Evolutionary conservation across 73 alveolate genomes (phyloP).

Genomic region (Stentor coeruleus): DNA sequence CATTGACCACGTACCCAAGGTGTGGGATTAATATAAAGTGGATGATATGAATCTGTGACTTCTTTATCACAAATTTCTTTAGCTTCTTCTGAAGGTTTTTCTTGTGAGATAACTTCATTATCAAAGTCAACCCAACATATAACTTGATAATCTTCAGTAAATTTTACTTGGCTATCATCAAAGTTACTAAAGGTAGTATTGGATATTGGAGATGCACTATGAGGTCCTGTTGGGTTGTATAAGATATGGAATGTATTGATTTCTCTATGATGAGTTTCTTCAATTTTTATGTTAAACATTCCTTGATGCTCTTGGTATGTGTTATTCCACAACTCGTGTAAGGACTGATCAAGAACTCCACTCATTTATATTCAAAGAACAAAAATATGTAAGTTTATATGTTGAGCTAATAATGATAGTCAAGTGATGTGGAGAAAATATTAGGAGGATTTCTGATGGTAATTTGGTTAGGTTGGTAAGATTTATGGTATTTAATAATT

Average conservation of each 20-base stretch:
- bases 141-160: no score
- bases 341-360: neutral
- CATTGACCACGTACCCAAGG: conserved; percentile 51
- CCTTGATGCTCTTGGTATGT: neutral
- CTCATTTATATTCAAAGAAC: conserved; percentile 55
- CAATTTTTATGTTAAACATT: neutral
- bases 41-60: conserved; percentile 45
- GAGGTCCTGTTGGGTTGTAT: neutral
- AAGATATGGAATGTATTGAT: neutral
- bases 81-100: conserved; percentile 29
- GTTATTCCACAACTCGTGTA: neutral
- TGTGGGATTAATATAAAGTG: conserved; percentile 49
- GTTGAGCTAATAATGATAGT: conserved; percentile 45
- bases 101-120: conserved; percentile 46
- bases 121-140: conserved; percentile 60
- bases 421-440: conserved; percentile 71
- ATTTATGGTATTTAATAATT: neutral
- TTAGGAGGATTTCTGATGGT: conserved; percentile 72
- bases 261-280: neutral
- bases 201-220: neutral
- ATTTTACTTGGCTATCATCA: neutral
- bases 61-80: conserved; percentile 53
- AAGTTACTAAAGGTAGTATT: neutral
- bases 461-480: conserved; percentile 53
- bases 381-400: conserved; percentile 81